Evolutionary conservation across 148 eudicot species (phyloP), one percentile per base, ranked within the genome.

Genomic region (Talinum fruticosum): DNA sequence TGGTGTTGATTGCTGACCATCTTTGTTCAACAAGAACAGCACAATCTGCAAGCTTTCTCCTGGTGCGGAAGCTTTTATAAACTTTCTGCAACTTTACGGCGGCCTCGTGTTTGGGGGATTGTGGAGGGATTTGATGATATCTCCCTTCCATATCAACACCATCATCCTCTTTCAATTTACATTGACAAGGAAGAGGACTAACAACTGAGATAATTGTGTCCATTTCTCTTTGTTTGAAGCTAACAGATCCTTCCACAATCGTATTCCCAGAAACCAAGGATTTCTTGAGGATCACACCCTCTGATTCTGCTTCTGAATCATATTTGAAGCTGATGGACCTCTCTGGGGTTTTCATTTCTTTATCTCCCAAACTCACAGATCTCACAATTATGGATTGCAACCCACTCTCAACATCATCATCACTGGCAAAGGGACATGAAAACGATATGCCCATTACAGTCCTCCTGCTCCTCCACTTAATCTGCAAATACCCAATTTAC

Each of bases 71-170:
- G 86, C 99, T 96, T 67, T 96, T 96, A 83, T 96, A 96, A 5
- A 96, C 99, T 81, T 96, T 93, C 89, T 96, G 99, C 83, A 96
- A 78, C 90, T 93, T 96, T 1, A 89, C 29, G n/a, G 99, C 99
- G 66, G 99, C 99, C 85, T 87, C 86, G 36, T 95, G 90, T 76
- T 91, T 91, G 1, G 84, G 80, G 32, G 66, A 62, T 14, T 62
- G 66, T 26, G 66, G 66, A 28, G 34, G 2, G 29, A 6, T 2
- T 13, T 59, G 28, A 23, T 59, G 61, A 1, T 54, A 73, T 73
- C 69, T 82, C 51, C n/a, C 19, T 6, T 36, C 71, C 73, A 65
- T 49, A 19, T 6, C 14, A 51, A 51, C 16, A 44, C 73, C 69
- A 78, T 68, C 74, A 36, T 80, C 78, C 73, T 79, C 45, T 1